A percentile compares a stretch with the other conserved stretches of the same genome.
Conservation (phyloP, 148 eudicot species). For the Linanthus parryae region DNA sequence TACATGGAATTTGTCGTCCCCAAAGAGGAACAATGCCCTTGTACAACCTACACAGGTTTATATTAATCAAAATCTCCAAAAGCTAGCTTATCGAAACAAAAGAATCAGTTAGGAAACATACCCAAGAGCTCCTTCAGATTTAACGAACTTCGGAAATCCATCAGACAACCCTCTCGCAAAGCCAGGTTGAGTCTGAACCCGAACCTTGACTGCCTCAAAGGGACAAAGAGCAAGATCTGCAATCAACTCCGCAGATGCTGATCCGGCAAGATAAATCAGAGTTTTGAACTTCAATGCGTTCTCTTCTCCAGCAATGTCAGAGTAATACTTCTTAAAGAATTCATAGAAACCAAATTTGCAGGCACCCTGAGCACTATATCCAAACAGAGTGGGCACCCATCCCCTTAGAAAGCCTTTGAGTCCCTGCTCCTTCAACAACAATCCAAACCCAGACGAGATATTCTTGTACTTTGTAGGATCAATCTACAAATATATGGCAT, state of each 20-base stretch:
- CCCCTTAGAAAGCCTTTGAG: conserved; percentile 55
- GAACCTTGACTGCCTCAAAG: conserved; percentile 75
- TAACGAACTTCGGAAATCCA: conserved; percentile 56
- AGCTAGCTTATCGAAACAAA: not conserved
- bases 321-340: conserved; percentile 65
- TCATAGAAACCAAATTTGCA: conserved; percentile 63
- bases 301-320: conserved; percentile 62
- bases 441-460: conserved; percentile 48
- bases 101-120: conserved; percentile 11
- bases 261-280: conserved; percentile 53
- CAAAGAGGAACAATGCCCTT: conserved; percentile 29
- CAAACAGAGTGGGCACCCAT: conserved; percentile 65
- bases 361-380: conserved; percentile 83
- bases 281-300: conserved; percentile 56
- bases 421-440: conserved; percentile 64
- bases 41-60: conserved; percentile 17
- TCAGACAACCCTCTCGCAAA: conserved; percentile 63
- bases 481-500: conserved; percentile 49
- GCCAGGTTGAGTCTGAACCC: conserved; percentile 80
- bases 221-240: conserved; percentile 73
- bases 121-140: conserved; percentile 54
- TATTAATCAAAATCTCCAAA: not conserved
- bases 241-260: conserved; percentile 69
- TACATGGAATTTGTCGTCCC: conserved; percentile 37
- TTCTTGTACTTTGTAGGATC: conserved; percentile 58